phyloP scores from a whole-genome alignment of 2,329 filamentous ascomycete genomes.

The Diaporthe helianthi region DNA sequence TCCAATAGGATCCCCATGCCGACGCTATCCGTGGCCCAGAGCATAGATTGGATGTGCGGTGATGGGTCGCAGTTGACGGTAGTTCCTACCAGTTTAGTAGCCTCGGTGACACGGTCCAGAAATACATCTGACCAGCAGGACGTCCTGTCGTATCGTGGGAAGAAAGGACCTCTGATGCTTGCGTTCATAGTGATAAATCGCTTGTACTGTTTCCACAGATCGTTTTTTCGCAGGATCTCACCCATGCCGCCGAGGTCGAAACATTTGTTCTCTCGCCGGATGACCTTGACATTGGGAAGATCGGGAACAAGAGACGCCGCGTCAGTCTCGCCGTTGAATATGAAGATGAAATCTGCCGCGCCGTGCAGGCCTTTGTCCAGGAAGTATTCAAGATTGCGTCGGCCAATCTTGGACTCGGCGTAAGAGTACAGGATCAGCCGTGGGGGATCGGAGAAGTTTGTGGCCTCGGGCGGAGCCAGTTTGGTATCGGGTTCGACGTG shows the following conservation, averaged over 20 bases:
- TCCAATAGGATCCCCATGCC: constrained; percentile 44
- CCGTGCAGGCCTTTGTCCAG: constrained; percentile 43
- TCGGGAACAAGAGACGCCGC: constrained; percentile 37
- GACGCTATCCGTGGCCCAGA: constrained; percentile 44
- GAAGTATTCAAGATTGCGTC: constrained; percentile 44
- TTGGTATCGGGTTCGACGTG: too few species aligned
- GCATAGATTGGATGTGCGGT: constrained; percentile 45
- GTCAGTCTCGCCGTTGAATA: constrained; percentile 44
- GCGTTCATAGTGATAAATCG: constrained; percentile 45
- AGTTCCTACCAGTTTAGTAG: constrained; percentile 45
- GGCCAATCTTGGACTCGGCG: constrained; percentile 41
- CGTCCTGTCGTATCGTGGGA: constrained; percentile 41
- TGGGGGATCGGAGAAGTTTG: neutral
- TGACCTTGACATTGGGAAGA: constrained; percentile 40
- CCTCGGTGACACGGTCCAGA: constrained; percentile 40
- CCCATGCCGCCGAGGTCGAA: constrained; percentile 43
- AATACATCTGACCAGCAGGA: constrained; percentile 46
- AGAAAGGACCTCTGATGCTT: constrained; percentile 43
- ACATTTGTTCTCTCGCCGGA: constrained; percentile 41
- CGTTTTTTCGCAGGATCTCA: constrained; percentile 38
- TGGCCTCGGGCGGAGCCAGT: neutral
- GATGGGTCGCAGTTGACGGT: constrained; percentile 42
- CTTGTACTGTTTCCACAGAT: constrained; percentile 43
- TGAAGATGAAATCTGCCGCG: constrained; percentile 46
- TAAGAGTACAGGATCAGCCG: constrained; percentile 45